Base-by-base conservation (phyloP, 2,329 filamentous ascomycete species). In the Colletotrichum neosansevieriae region DNA sequence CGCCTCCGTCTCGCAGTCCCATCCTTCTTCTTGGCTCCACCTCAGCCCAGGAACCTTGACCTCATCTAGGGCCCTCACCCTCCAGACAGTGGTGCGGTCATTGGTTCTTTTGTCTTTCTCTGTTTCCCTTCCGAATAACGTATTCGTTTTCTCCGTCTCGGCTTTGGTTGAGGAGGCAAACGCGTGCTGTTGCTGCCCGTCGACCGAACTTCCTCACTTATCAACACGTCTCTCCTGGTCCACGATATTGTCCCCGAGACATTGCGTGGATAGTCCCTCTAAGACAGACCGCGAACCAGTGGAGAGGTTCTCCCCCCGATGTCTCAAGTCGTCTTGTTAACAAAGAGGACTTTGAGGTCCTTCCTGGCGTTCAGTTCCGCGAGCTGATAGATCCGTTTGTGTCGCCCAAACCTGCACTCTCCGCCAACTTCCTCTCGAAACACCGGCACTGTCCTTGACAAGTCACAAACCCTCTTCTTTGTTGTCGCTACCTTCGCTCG, bases 301-400 rank as follows among this genome's bases (percentile, higher is more conserved):
- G 73, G 72, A 73, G 64, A 73, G 72, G 72, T 58, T 58, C 62
- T 64, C 64, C 71, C 69, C 63, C 73, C 72, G 65, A 74, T 78
- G 78, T 79, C 76, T 78, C 74, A 77, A 71, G 71, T 71, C 64
- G 67, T 72, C 70, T 72, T 69, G 64, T 72, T 73, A 73, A 74
- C 75, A 78, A 77, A 76, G 72, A 74, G 73, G 72, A 73, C 71
- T 70, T 73, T 72, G 73, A 73, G 70, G 71, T 72, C 70, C 71
- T 71, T 63, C 62, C 60, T 57, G 65, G 60, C 56, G 56, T 63
- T 60, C 49, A 58, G 53, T 63, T 45, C 62, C 50, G 44, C 70
- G 51, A 74, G 57, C 72, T 73, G 64, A 72, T 67, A 70, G 67
- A 58, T 72, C 63, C 60, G 69, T 73, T 74, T 74, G 70, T 72